Evolutionary conservation across 306 rosid species (phyloP), one percentile per base, ranked within the genome.

Genomic region (Amphicarpaea edgeworthii): DNA sequence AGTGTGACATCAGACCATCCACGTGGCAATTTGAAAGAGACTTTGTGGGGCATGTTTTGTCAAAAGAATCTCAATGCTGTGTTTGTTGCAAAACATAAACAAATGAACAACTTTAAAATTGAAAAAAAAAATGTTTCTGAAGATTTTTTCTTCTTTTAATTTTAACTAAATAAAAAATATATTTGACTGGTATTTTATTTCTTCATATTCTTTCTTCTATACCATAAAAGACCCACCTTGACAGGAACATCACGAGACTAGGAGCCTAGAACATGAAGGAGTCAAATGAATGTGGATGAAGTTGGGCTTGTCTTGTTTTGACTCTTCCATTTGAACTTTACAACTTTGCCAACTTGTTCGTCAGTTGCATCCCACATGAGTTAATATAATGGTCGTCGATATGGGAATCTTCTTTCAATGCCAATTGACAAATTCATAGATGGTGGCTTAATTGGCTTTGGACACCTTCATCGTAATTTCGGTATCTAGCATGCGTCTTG

Each of bases 281-380:
- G 69, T 63, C 28, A 37, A 65, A 12, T 1, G 19, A 17, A 0
- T 20, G 65, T 6, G 65, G 38, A 24, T 12, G 19, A 12, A 58
- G 3, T 12, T 40, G 17, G 30, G 17, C 5, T 4, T 63, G 49
- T 38, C 17, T 59, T 58, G 42, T 41, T 30, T 57, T 7, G n/a
- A n/a, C 16, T 73, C 57, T 41, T 42, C 30, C 14, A 6, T 15
- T 57, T 59, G 60, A 34, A 45, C 26, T 55, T 72, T 41, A 38
- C 21, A 43, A 32, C 70, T 43, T 73, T 45, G 59, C 40, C 62
- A 75, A 61, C 59, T 42, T 28, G 15, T 59, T 24, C 2, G 0
- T 9, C 42, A 37, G 5, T 50, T 50, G 63, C 50, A 19, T 32
- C n/a, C 23, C 0, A 37, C 3, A 32, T 1, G 24, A 21, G 1